Evolutionary conservation across 257 asterid species (phyloP), one percentile per base, ranked within the genome.

Genomic region (Orobanche coerulescens): DNA sequence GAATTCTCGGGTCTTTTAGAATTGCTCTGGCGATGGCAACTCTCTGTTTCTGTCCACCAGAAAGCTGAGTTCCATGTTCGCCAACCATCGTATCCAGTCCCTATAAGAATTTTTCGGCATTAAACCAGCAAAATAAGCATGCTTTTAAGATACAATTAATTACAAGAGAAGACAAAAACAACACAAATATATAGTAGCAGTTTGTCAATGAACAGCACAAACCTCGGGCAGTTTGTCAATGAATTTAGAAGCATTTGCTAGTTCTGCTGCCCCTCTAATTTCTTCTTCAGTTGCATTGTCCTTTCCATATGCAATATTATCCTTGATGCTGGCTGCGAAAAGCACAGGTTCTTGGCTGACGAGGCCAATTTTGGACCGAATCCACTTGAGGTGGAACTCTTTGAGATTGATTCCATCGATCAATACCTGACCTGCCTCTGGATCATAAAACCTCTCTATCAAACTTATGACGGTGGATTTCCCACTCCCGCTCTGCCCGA

Each of bases 331-430:
- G 25, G 76, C 80, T 3, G 89, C 66, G 78, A 86, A 86, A 19
- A 86, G 84, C 63, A 82, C 84, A 13, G 95, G 95, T 66, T 86
- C 95, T 76, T 86, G 95, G 73, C 93, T 86, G 42, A 86, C 95
- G 2, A 86, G 90, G 7, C 87, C 85, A 20, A 86, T 79, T 54
- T 82, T 84, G 0, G 85, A 75, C 75, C 95, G 84, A 25, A 86
- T 78, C 93, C 93, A 81, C 77, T 73, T 81, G 48, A 84, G 79
- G 58, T 84, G 85, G 67, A 84, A 75, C 44, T 79, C 82, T 26
- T 76, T 86, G 11, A 86, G 79, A 76, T 82, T 82, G 65, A 66
- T 37, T 23, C 88, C 86, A 49, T 81, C 94, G 2, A 84, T 80
- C 11, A 79, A 63, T 14, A 86, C 81, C 68, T 81, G 74, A 7